phyloP scores from a whole-genome alignment of 179 eudicot genomes.

The Silene vulgaris region DNA sequence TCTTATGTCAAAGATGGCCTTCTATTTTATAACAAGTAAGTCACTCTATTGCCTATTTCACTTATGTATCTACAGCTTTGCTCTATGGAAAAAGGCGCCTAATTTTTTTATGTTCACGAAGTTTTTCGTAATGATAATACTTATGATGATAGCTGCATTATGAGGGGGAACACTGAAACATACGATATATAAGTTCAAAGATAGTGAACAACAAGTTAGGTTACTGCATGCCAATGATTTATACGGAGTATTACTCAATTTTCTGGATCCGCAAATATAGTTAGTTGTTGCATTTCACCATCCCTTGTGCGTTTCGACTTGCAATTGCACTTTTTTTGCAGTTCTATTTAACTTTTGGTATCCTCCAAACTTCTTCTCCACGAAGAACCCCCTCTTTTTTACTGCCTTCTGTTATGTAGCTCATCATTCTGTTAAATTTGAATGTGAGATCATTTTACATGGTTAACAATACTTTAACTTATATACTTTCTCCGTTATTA shows the following conservation, averaged over 20 bases:
- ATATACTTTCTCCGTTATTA: too few relatives aligned
- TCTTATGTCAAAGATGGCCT: conserved; percentile 89
- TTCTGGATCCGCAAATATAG: background rate
- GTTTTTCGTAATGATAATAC: too few relatives aligned
- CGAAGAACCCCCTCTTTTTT: background rate
- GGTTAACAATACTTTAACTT: background rate
- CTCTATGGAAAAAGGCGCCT: background rate
- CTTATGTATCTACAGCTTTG: background rate
- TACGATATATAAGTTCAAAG: too few relatives aligned
- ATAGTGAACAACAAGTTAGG: background rate
- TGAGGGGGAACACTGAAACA: too few relatives aligned
- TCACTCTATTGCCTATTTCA: background rate
- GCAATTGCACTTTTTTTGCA: background rate
- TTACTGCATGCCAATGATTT: too few relatives aligned
- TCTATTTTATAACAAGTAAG: conserved; percentile 81
- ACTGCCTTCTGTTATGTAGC: background rate
- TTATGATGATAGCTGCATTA: too few relatives aligned
- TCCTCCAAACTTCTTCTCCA: background rate
- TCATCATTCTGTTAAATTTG: background rate
- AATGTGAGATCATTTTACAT: conserved; percentile 1
- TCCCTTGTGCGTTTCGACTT: background rate
- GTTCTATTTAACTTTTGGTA: background rate
- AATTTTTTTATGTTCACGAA: too few relatives aligned
- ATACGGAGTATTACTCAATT: too few relatives aligned
- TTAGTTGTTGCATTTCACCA: background rate